Conservation (phyloP, 2,329 filamentous ascomycete species). For the Bimuria novae-zelandiae region DNA sequence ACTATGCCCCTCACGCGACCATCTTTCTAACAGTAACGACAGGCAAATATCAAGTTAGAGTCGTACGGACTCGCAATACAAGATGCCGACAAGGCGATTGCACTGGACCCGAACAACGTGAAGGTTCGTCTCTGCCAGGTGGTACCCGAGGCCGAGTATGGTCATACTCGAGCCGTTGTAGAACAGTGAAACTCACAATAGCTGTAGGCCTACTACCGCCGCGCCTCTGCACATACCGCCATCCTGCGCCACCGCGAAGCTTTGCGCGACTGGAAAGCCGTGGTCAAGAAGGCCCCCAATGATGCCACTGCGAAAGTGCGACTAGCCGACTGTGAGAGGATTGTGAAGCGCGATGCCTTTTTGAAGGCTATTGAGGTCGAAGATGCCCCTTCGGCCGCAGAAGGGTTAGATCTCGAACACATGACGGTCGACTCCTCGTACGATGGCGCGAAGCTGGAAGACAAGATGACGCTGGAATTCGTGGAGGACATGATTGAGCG, state of each 20-base stretch:
- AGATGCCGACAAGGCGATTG: constrained; percentile 89
- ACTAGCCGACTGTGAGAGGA: constrained; percentile 90
- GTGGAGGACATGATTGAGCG: constrained; percentile 19
- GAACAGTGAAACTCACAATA: no score
- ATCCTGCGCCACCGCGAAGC: constrained; percentile 89
- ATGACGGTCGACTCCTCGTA: constrained; percentile 84
- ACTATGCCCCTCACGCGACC: constrained; percentile 25
- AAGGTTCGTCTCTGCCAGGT: constrained; percentile 64
- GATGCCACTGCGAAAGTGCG: constrained; percentile 93
- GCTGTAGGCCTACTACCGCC: constrained; percentile 94
- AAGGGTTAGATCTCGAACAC: constrained; percentile 62
- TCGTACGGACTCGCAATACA: constrained; percentile 90
- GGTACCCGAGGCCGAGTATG: no score
- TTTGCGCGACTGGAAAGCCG: constrained; percentile 87
- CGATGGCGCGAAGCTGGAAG: constrained; percentile 77
- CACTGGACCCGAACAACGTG: constrained; percentile 83
- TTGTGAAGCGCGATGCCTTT: constrained; percentile 90
- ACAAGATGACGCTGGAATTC: constrained; percentile 93
- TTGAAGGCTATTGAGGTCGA: constrained; percentile 81
- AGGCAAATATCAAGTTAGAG: constrained; percentile 96
- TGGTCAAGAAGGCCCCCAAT: constrained; percentile 80
- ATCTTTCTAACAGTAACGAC: constrained; percentile 22
- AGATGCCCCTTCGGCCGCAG: constrained; percentile 89
- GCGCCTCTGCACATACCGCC: constrained; percentile 88
- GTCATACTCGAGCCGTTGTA: no score